phyloP scores from a whole-genome alignment of 257 asterid species.

The Lavandula angustifolia region DNA sequence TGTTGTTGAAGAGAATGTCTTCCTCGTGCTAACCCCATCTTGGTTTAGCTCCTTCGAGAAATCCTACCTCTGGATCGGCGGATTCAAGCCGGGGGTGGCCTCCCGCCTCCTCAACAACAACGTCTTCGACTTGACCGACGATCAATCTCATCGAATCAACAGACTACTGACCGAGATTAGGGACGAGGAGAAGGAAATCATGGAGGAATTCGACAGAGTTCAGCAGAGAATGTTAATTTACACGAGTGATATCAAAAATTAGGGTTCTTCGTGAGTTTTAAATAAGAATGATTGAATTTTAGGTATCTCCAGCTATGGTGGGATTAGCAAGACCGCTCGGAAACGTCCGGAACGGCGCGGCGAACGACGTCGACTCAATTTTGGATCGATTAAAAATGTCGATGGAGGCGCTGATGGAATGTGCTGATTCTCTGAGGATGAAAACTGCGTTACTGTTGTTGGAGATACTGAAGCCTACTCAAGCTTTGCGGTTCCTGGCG shows the following conservation, averaged over 20 bases:
- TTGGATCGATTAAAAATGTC: conserved; percentile 26
- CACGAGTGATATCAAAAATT: too few species aligned
- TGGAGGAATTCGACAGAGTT: conserved; percentile 31
- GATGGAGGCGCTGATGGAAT: conserved; percentile 37
- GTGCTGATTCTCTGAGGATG: conserved; percentile 43
- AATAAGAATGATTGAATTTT: too few species aligned
- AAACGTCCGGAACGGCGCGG: conserved; percentile 25
- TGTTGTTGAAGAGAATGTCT: conserved; percentile 34
- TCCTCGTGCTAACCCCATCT: conserved; percentile 33
- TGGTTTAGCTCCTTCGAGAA: conserved; percentile 43
- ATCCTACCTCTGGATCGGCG: conserved; percentile 40
- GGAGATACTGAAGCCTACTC: conserved; percentile 37
- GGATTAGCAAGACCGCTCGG: conserved; percentile 25
- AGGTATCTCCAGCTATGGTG: conserved; percentile 29
- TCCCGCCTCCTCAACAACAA: conserved; percentile 24
- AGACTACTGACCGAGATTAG: conserved; percentile 28
- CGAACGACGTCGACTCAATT: conserved; percentile 11
- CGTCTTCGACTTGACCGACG: conserved; percentile 32
- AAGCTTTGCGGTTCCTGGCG: conserved; percentile 38
- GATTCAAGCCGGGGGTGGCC: conserved; percentile 36
- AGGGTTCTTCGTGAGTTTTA: too few species aligned
- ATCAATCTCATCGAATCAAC: conserved; percentile 35
- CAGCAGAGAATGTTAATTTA: conserved; percentile 33
- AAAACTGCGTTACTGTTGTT: conserved; percentile 30
- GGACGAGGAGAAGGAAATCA: conserved; percentile 31